These are phyloP conservation scores for Aspergillus saccharolyticus DNA, from an alignment of 495 filamentous ascomycete genomes.

Conservation along the genomic window DNA sequence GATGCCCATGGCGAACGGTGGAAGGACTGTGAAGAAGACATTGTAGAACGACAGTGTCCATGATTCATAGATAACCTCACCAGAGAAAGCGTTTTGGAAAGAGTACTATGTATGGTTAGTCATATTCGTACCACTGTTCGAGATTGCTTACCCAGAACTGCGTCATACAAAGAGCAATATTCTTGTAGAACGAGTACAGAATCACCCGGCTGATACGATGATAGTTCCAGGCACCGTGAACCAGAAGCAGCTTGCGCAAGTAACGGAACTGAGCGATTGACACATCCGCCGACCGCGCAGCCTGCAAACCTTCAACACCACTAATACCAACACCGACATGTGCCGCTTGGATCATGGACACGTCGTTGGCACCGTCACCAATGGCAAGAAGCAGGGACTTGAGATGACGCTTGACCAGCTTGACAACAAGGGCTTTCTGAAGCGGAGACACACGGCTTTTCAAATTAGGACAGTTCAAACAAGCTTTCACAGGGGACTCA, in stretches of 20 bases:
- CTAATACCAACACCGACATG: constrained; percentile 98
- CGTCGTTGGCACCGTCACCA: constrained; percentile 97
- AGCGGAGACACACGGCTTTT: constrained; percentile 88
- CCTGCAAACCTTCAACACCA: constrained; percentile 97
- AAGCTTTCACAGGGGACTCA: constrained; percentile 27
- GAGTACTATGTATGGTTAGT: constrained; percentile 63
- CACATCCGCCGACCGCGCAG: constrained; percentile 92
- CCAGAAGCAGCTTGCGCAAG: constrained; percentile 88
- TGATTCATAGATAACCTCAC: constrained; percentile 97
- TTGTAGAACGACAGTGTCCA: constrained; percentile 99
- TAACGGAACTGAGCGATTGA: constrained; percentile 96
- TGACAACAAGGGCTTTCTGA: constrained; percentile 97
- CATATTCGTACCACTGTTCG: not conserved
- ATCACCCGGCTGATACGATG: constrained; percentile 95
- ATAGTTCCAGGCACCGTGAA: constrained; percentile 97
- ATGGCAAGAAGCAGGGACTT: constrained; percentile 92
- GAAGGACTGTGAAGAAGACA: constrained; percentile 93
- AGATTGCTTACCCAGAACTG: constrained; percentile 82
- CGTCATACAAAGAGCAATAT: constrained; percentile 96
- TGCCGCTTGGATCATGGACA: constrained; percentile 99
- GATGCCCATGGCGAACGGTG: constrained; percentile 92
- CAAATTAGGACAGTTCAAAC: constrained; percentile 1
- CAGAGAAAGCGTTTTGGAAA: constrained; percentile 97
- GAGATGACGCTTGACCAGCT: constrained; percentile 94
- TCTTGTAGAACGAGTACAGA: constrained; percentile 99